Conservation (phyloP, 2,329 filamentous ascomycete genomes). For the Colletotrichum tamarilloi region DNA sequence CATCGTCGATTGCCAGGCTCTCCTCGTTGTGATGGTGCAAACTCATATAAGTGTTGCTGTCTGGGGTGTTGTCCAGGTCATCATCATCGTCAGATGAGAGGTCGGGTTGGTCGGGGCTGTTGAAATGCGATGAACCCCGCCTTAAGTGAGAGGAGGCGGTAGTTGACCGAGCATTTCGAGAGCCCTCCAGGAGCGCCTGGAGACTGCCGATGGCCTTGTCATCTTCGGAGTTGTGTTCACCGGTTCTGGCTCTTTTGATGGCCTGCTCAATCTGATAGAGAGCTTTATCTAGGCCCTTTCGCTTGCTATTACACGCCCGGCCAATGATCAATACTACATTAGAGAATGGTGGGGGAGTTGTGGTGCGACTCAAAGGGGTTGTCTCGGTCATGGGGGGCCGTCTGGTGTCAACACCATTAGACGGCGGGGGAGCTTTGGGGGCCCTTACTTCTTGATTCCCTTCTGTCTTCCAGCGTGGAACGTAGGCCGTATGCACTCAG, state of each 20-base stretch:
- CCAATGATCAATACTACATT: background rate
- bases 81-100: constrained; percentile 47
- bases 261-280: constrained; percentile 80
- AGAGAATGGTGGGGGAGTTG: background rate
- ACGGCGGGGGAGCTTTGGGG: background rate
- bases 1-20: constrained; percentile 74
- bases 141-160: constrained; percentile 37
- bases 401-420: background rate
- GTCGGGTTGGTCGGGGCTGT: constrained; percentile 41
- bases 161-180: constrained; percentile 32
- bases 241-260: constrained; percentile 64
- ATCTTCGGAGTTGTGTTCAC: constrained; percentile 56
- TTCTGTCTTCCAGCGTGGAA: constrained; percentile 80
- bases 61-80: constrained; percentile 43
- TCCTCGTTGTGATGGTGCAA: constrained; percentile 51
- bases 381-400: background rate
- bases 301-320: constrained; percentile 67
- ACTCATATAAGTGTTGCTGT: constrained; percentile 38
- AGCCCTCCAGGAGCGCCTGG: constrained; percentile 51
- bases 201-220: constrained; percentile 57
- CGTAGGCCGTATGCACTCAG: constrained; percentile 76
- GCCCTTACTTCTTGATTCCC: constrained; percentile 77
- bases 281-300: constrained; percentile 79
- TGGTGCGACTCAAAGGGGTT: background rate
- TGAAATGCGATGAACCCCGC: constrained; percentile 31